Conservation (phyloP, 768 basidiomycete species). For the Leucogyrophana mollusca region DNA sequence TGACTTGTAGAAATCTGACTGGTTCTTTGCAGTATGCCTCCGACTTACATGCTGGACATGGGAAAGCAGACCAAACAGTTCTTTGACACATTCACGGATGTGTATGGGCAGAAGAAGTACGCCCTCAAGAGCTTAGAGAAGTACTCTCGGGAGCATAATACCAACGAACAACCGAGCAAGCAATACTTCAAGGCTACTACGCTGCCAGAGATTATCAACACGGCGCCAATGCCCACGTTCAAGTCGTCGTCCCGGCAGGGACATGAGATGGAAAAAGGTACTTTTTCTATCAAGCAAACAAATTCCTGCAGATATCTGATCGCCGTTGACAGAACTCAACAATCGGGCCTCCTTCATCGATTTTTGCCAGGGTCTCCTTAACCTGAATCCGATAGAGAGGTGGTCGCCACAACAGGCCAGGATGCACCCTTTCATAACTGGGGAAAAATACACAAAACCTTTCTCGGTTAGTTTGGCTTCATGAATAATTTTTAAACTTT, state of each 20-base stretch:
- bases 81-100: conserved; percentile 79
- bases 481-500: conserved; percentile 5
- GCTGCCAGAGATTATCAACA: conserved; percentile 93
- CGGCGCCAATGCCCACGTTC: conserved; percentile 86
- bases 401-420: conserved; percentile 98
- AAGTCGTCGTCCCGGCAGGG: conserved; percentile 70
- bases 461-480: conserved; percentile 57
- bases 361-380: conserved; percentile 92
- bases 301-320: conserved; percentile 7
- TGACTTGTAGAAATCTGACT: conserved; percentile 1
- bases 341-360: conserved; percentile 95
- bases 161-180: conserved; percentile 96
- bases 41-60: conserved; percentile 89
- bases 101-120: conserved; percentile 79
- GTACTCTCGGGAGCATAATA: conserved; percentile 92
- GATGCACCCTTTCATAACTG: conserved; percentile 96
- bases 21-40: conserved; percentile 64
- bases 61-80: conserved; percentile 96
- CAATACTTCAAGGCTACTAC: conserved; percentile 97
- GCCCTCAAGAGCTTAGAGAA: conserved; percentile 90
- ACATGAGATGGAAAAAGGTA: conserved; percentile 90
- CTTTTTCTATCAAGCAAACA: no score
- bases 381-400: conserved; percentile 91
- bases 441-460: conserved; percentile 90
- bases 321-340: conserved; percentile 70